Conservation (phyloP, 495 filamentous ascomycete genomes). For the Parathielavia appendiculata region DNA sequence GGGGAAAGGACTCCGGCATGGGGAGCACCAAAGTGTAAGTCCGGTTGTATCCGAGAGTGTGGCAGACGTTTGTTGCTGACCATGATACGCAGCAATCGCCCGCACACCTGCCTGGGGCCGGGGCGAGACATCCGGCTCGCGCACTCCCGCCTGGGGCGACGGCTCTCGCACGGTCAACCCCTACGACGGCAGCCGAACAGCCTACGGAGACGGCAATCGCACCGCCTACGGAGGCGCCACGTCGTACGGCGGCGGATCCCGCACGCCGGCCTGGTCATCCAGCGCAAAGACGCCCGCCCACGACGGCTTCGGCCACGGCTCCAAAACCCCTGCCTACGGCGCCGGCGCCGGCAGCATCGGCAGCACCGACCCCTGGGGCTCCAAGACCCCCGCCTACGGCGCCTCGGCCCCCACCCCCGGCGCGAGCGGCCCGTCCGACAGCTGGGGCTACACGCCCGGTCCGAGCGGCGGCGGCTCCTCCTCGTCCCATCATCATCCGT, state of each 20-base stretch:
- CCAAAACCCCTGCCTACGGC: slow-evolving; percentile 64
- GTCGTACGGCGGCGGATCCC: slow-evolving; percentile 55
- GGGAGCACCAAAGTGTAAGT: slow-evolving; percentile 57
- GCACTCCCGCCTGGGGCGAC: slow-evolving; percentile 78
- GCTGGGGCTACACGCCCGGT: slow-evolving; percentile 49
- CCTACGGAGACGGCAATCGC: slow-evolving; percentile 68
- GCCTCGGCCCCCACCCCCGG: slow-evolving; percentile 52
- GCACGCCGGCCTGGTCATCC: slow-evolving; percentile 50
- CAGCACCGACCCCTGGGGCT: slow-evolving; percentile 57
- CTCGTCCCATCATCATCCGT: slow-evolving; percentile 43
- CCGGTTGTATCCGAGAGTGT: slow-evolving; percentile 10
- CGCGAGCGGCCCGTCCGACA: slow-evolving; percentile 41
- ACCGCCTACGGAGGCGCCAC: slow-evolving; percentile 59
- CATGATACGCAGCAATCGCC: slow-evolving; percentile 38
- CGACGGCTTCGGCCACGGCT: slow-evolving; percentile 61
- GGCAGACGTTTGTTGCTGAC: slow-evolving; percentile 22
- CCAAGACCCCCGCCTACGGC: slow-evolving; percentile 70
- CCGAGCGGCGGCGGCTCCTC: slow-evolving; percentile 41
- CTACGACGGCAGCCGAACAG: slow-evolving; percentile 72
- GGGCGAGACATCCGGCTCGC: slow-evolving; percentile 50
- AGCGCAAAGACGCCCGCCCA: slow-evolving; percentile 57
- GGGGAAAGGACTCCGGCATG: slow-evolving; percentile 67
- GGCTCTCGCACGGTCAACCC: slow-evolving; percentile 70
- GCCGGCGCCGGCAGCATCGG: slow-evolving; percentile 53
- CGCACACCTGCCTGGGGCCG: slow-evolving; percentile 63